These are phyloP conservation scores for Fusarium sterilihyphosum DNA, from an alignment of 2,329 filamentous ascomycete genomes.

Conservation along the genomic window DNA sequence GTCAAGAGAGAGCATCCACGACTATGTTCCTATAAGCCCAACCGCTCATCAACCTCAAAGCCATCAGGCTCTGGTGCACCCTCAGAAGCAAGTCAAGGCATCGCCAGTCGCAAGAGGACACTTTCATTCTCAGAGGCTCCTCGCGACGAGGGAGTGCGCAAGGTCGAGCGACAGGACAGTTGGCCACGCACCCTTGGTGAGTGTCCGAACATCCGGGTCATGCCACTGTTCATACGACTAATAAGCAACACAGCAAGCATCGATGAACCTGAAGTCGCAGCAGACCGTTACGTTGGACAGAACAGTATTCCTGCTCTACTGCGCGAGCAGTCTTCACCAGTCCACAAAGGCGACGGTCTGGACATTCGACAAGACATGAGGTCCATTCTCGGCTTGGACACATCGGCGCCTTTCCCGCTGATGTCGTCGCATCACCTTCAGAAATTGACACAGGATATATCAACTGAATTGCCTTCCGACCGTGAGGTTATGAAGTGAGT, in stretches of 20 bases:
- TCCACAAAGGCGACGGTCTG: constrained; percentile 61
- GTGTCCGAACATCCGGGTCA: constrained; percentile 23
- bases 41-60: constrained; percentile 55
- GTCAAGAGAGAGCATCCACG: constrained; percentile 72
- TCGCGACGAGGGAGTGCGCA: constrained; percentile 44
- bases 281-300: constrained; percentile 71
- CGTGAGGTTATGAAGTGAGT: constrained; percentile 73
- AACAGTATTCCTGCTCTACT: constrained; percentile 75
- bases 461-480: constrained; percentile 69
- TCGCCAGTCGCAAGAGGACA: constrained; percentile 47
- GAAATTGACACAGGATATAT: constrained; percentile 68
- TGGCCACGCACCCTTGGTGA: constrained; percentile 56
- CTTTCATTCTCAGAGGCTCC: constrained; percentile 46
- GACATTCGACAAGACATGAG: constrained; percentile 73
- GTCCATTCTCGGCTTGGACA: constrained; percentile 72
- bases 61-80: constrained; percentile 44
- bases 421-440: constrained; percentile 73
- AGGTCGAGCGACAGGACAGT: constrained; percentile 52
- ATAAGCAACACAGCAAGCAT: constrained; percentile 50
- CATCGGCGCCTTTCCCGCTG: constrained; percentile 72
- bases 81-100: constrained; percentile 38
- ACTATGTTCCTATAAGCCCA: constrained; percentile 74
- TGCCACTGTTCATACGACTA: constrained; percentile 17
- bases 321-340: constrained; percentile 67
- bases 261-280: constrained; percentile 65